A percentile compares a stretch with the other conserved stretches of the same genome.
phyloP scores from a whole-genome alignment of 176 grass and related monocot genomes.

The Melocanna baccifera region DNA sequence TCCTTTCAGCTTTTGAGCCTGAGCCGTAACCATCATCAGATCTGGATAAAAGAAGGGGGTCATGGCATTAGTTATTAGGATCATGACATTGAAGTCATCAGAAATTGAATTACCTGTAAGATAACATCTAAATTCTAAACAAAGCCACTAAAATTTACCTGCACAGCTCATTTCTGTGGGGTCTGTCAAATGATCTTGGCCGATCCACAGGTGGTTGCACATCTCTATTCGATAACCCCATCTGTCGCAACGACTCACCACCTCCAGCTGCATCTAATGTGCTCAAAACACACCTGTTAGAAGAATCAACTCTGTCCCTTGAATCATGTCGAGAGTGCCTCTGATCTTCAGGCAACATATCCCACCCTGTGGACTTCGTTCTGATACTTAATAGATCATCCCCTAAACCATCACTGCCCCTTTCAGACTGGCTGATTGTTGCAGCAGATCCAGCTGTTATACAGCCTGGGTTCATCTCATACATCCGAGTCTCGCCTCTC shows the following conservation, averaged over 20 bases:
- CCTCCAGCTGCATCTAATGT: constrained; percentile 32
- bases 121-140: constrained; percentile 1
- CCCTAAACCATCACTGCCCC: constrained; percentile 32
- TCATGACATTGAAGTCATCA: constrained; percentile 4
- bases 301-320: constrained; percentile 38
- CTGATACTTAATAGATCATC: constrained; percentile 40
- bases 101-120: not conserved
- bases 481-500: constrained; percentile 20
- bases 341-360: constrained; percentile 56
- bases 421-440: constrained; percentile 14
- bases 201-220: constrained; percentile 32
- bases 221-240: constrained; percentile 41
- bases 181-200: constrained; percentile 47
- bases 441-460: constrained; percentile 22
- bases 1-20: constrained; percentile 51
- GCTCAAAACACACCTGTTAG: constrained; percentile 28
- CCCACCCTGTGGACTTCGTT: constrained; percentile 69
- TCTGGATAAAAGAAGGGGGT: constrained; percentile 36
- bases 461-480: constrained; percentile 26
- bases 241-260: constrained; percentile 24
- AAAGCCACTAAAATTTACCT: constrained; percentile 50
- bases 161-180: constrained; percentile 47
- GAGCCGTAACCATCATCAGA: constrained; percentile 55
- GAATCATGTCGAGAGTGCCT: constrained; percentile 23
- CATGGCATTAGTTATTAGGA: constrained; percentile 2